phyloP scores from a whole-genome alignment of 2,329 filamentous ascomycete genomes.

The Microascus cirrosus region DNA sequence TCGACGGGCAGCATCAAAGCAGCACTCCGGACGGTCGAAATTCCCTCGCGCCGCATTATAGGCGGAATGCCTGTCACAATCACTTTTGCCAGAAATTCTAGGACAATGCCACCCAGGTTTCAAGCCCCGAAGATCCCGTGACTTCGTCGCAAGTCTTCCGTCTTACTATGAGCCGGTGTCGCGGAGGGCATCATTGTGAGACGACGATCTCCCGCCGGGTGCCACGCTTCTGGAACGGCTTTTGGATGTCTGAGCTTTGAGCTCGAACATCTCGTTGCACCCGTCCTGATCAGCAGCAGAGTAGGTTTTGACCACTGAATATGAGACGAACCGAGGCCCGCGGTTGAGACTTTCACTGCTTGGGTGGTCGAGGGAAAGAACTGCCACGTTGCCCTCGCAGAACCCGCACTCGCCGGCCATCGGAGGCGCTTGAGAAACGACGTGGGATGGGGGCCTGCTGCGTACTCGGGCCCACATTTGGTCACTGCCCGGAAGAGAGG shows the following conservation, averaged over 20 bases:
- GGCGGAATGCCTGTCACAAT: background rate
- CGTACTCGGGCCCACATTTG: too few species aligned
- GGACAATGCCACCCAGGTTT: background rate
- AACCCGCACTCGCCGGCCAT: too few species aligned
- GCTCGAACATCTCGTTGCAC: background rate
- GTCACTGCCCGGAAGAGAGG: too few species aligned
- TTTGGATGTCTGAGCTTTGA: background rate
- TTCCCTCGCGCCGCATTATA: too few species aligned
- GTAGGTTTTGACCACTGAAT: background rate
- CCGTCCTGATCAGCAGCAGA: background rate
- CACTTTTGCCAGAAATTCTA: background rate
- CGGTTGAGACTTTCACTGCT: background rate
- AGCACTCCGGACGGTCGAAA: background rate
- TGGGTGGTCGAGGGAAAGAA: background rate
- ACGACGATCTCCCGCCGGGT: too few species aligned
- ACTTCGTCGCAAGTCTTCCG: background rate
- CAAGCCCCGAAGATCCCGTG: background rate
- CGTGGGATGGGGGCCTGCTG: too few species aligned
- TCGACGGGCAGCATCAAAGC: background rate
- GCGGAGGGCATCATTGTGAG: background rate
- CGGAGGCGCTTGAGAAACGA: too few species aligned
- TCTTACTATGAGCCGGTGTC: background rate
- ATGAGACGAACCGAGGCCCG: background rate
- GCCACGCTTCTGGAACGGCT: too few species aligned
- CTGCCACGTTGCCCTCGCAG: background rate